Base-by-base conservation (phyloP, 192 early-diverging fungal genomes). In the Glomus cerebriforme region DNA sequence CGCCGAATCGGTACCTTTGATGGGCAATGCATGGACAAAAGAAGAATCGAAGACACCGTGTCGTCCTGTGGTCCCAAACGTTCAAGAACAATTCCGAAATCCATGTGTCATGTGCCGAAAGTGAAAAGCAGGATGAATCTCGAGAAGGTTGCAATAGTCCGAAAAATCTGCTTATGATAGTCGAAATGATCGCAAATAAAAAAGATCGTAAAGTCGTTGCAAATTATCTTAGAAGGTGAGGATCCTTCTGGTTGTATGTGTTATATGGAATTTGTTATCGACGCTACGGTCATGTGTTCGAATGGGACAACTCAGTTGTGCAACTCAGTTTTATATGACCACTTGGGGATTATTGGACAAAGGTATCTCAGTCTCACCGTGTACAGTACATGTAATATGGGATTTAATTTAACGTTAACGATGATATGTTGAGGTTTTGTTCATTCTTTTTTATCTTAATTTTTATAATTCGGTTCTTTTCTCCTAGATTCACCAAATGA, bases 371-470 rank as follows among this genome's bases (percentile, higher is more conserved):
- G 65, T 7, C 64, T 66, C 12, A 27, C 24, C 32, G 24, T 3
- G 9, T 13, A 43, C 1, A 9, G 22, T 34, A 32, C 3, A 34
- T 24, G 22, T 47, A 1, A 13, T 3, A 70, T 47, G 32, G 15
- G 69, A 71, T 9, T 15, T 39, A n/a, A n/a, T n/a, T n/a, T n/a
- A n/a, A n/a, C 9, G 13, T 15, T 71, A 45, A 24, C 0, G 29
- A 67, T 67, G 65, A 24, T 67, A 71, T 71, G 69, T 71, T 4
- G 13, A 45, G 34, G 39, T 71, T 71, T 71, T 71, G 24, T 47
- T 71, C 69, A 71, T 71, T 71, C 69, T 71, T 71, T 71, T 71
- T 71, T 71, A 45, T 47, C 69, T 45, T 71, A 39, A 71, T 27
- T 24, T 43, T 45, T 71, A 71, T 47, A 71, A 45, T 47, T 43